A percentile compares a stretch with the other conserved stretches of the same genome.
Conservation (phyloP, 495 filamentous ascomycete genomes). For the Penicillium tannophilum region DNA sequence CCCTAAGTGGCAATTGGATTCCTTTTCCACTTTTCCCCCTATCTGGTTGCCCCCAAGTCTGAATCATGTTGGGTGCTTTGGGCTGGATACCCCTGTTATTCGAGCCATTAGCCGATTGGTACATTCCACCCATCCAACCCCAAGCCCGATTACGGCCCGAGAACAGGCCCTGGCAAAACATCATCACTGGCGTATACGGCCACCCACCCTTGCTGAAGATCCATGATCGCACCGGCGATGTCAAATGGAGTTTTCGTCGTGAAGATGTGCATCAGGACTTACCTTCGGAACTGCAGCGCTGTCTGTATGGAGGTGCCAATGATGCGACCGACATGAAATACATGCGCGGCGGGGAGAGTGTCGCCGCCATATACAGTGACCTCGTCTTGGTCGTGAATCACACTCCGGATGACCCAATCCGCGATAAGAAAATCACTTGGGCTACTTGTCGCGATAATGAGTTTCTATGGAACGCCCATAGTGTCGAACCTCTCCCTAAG, state of each 20-base stretch:
- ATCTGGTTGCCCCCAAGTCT: background rate
- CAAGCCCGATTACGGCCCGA: conserved; percentile 25
- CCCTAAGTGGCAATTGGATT: background rate
- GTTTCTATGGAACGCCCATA: conserved; percentile 30
- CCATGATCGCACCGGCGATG: conserved; percentile 25
- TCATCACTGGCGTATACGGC: conserved; percentile 34
- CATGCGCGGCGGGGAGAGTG: conserved; percentile 24
- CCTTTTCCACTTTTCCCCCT: background rate
- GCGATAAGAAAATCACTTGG: conserved; percentile 33
- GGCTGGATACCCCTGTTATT: conserved; percentile 23
- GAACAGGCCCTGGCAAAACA: conserved; percentile 26
- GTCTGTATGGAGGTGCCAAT: conserved; percentile 27
- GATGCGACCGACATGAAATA: conserved; percentile 36
- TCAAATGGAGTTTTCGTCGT: conserved; percentile 32
- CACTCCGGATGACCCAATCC: conserved; percentile 27
- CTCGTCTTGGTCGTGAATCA: conserved; percentile 31
- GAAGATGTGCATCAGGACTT: conserved; percentile 27
- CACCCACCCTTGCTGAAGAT: conserved; percentile 27
- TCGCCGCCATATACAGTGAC: conserved; percentile 30
- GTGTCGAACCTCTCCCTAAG: conserved; percentile 28
- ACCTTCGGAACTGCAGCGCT: conserved; percentile 17
- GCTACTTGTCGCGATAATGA: conserved; percentile 28
- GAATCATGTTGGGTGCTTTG: conserved; percentile 22
- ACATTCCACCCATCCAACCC: conserved; percentile 24
- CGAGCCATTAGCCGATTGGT: conserved; percentile 20